A percentile compares a stretch with the other conserved stretches of the same genome.
Conservation (phyloP, 805 yeast species). For the Pichia nakasei region DNA sequence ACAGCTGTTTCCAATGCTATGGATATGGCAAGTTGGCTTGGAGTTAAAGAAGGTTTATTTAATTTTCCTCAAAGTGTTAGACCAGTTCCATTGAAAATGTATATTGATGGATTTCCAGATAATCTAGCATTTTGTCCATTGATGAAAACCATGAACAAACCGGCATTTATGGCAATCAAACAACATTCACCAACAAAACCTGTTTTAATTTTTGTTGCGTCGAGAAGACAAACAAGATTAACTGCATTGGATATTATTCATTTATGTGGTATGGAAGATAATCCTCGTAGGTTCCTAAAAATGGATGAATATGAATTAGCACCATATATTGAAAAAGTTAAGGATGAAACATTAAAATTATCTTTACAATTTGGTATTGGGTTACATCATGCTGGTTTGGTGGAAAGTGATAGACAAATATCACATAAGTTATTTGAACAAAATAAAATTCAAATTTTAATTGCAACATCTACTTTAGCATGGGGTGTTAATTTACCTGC, state of each 20-base stretch:
- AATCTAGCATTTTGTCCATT: conserved; percentile 72
- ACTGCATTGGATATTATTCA: conserved; percentile 75
- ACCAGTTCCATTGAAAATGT: conserved; percentile 82
- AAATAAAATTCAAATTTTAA: conserved; percentile 60
- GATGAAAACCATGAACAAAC: conserved; percentile 84
- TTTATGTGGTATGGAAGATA: conserved; percentile 68
- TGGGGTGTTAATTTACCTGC: conserved; percentile 87
- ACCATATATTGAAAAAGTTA: conserved; percentile 42
- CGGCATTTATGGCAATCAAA: conserved; percentile 86
- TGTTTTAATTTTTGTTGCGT: conserved; percentile 75
- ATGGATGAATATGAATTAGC: conserved; percentile 59
- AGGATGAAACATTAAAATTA: conserved; percentile 73
- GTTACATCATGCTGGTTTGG: conserved; percentile 75
- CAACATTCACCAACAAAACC: conserved; percentile 85
- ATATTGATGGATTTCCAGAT: conserved; percentile 79
- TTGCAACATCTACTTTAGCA: conserved; percentile 78
- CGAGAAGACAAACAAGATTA: conserved; percentile 72
- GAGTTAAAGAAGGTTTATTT: conserved; percentile 64
- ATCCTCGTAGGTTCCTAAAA: conserved; percentile 61
- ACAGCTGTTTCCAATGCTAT: conserved; percentile 82
- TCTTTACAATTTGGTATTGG: conserved; percentile 76
- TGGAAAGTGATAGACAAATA: conserved; percentile 60
- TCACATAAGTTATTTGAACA: conserved; percentile 62
- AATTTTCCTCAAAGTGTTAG: conserved; percentile 77
- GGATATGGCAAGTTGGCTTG: conserved; percentile 82